Evolutionary conservation across 768 basidiomycete genomes (phyloP), one percentile per base, ranked within the genome.

Genomic region (Suillus variegatus): DNA sequence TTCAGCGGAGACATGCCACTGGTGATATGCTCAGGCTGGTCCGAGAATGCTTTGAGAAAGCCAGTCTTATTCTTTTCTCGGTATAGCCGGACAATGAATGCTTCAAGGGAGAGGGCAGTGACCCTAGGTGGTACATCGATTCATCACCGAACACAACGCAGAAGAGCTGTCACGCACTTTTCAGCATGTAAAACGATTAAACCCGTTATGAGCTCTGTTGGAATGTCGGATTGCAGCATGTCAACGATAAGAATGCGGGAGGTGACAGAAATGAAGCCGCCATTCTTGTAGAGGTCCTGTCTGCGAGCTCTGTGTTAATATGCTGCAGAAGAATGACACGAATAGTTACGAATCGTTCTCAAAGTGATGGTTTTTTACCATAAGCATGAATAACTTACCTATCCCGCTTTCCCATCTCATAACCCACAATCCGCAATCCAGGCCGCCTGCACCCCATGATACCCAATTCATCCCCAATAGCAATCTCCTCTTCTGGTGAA

Each of bases 1-100:
- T 89, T 92, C 25, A 99, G 81, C 1, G 97, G 97, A 1, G 93
- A 94, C 75, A 99, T 78, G 1, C 96, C 97, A 67, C 88, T 93
- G 0, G 92, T 95, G 66, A 99, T 97, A 67, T 91, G 88, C 75
- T 99, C 97, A 5, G 97, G 95, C 71, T 98, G 92, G 76, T 99
- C 97, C 3, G 95, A 94, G 74, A 99, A 97, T 0, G 95, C 97
- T 76, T 99, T 99, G 68, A 98, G 81, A 76, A 99, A 99, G 1
- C 97, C 97, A 2, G 82, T 82, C 74, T 84, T 86, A 79, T 98
- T 99, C 79, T 90, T 88, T 76, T 97, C 90, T 49, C 97, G 86
- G 74, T 91, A 98, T 3, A 97, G 80, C 4, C 96, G 88, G 58
- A 95, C 90, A 44, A 98, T 93, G 79, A 99, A 99, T 0, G 95